phyloP scores from a whole-genome alignment of 2,329 filamentous ascomycete genomes.

The Penicillium griseofulvum region DNA sequence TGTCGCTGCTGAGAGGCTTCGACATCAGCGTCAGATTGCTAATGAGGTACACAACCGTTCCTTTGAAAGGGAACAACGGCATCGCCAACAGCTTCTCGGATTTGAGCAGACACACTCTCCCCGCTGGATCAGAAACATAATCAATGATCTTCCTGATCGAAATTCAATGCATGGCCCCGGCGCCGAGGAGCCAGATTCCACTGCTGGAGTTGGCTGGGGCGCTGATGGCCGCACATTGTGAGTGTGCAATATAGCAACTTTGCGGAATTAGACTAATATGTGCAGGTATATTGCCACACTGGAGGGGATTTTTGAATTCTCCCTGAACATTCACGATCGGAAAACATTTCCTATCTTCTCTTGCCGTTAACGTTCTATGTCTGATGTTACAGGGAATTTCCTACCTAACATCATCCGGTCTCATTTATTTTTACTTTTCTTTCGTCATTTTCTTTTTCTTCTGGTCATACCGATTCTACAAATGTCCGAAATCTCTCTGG shows the following conservation, averaged over 20 bases:
- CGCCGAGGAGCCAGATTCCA: slow-evolving; percentile 42
- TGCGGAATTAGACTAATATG: neutral
- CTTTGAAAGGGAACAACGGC: slow-evolving; percentile 32
- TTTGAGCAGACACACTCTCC: slow-evolving; percentile 38
- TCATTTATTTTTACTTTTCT: neutral
- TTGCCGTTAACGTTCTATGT: slow-evolving; percentile 36
- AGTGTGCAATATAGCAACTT: slow-evolving; percentile 28
- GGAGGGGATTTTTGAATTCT: slow-evolving; percentile 49
- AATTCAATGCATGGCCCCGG: slow-evolving; percentile 29
- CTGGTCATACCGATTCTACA: neutral
- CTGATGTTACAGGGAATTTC: neutral
- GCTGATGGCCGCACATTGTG: slow-evolving; percentile 48
- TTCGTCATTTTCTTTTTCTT: neutral
- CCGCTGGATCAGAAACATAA: slow-evolving; percentile 38
- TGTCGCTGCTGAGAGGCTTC: slow-evolving; percentile 40
- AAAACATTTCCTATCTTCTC: slow-evolving; percentile 48
- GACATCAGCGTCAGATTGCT: slow-evolving; percentile 37
- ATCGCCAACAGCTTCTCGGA: slow-evolving; percentile 34
- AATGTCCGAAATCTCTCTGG: neutral
- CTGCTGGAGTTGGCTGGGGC: slow-evolving; percentile 50
- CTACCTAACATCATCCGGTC: neutral
- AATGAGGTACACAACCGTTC: slow-evolving; percentile 35
- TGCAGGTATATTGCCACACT: slow-evolving; percentile 49
- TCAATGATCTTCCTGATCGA: slow-evolving; percentile 37
- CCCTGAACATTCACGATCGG: slow-evolving; percentile 47